Conservation (phyloP, 1,284 basidiomycete genomes). For the Microstroma glucosiphilum region DNA sequence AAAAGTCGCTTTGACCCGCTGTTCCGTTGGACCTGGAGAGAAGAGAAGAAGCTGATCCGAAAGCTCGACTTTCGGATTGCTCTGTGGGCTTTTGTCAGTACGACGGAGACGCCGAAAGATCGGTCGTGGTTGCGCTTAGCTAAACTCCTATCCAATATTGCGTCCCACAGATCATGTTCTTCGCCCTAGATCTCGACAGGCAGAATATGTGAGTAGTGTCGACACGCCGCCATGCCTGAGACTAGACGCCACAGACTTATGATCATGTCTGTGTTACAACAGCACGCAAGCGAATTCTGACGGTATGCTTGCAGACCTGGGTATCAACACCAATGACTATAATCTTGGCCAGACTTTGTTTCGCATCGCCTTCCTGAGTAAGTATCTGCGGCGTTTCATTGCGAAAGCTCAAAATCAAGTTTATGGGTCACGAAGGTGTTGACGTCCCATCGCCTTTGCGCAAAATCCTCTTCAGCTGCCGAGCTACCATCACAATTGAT, state of each 20-base stretch:
- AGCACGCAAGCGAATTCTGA: constrained; percentile 63
- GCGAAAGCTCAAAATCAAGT: not conserved
- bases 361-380: constrained; percentile 50
- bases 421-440: constrained; percentile 11
- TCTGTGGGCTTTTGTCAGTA: constrained; percentile 17
- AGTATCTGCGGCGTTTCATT: not conserved
- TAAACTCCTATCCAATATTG: constrained; percentile 53
- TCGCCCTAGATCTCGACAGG: constrained; percentile 44
- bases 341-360: constrained; percentile 63
- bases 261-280: constrained; percentile 46
- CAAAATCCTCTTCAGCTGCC: constrained; percentile 18
- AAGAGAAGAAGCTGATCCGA: constrained; percentile 56
- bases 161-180: constrained; percentile 34
- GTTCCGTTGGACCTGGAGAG: constrained; percentile 65
- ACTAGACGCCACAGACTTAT: too few species aligned
- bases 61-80: constrained; percentile 34
- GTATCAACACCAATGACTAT: constrained; percentile 59
- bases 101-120: constrained; percentile 12
- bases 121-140: constrained; percentile 44
- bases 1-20: constrained; percentile 62
- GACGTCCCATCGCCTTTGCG: constrained; percentile 43
- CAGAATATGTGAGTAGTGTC: constrained; percentile 17
- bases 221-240: too few species aligned
- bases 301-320: constrained; percentile 62
- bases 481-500: constrained; percentile 64